A percentile compares a stretch with the other conserved stretches of the same genome.
Conservation (phyloP, 768 basidiomycete genomes). For the Boletus sensibilis region DNA sequence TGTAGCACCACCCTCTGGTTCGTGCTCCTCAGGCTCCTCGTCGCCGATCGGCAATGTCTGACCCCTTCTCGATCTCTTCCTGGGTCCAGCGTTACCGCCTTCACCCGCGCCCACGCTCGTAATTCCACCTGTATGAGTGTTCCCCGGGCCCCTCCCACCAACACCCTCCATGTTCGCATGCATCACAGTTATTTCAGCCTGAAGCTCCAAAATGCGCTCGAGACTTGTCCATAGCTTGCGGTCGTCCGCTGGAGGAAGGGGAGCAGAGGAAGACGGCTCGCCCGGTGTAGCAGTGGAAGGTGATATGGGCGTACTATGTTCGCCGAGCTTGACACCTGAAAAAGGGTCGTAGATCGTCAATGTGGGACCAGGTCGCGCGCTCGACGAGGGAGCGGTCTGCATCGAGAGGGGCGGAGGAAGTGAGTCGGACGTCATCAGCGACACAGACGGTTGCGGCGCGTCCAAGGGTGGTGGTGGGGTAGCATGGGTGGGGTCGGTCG, state of each 20-base stretch:
- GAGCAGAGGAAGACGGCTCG: conserved; percentile 1
- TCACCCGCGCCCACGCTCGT: conserved; percentile 8
- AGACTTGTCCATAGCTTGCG: conserved; percentile 68
- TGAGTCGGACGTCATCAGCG: conserved; percentile 18
- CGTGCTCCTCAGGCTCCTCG: conserved; percentile 24
- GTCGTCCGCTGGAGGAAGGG: conserved; percentile 29
- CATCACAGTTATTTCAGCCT: conserved; percentile 69
- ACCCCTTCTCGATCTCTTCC: conserved; percentile 31
- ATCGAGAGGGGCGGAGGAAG: conserved; percentile 6
- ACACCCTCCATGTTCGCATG: conserved; percentile 76
- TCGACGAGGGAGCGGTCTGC: background rate
- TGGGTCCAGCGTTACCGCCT: conserved; percentile 14
- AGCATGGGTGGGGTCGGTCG: background rate
- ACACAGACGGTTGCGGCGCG: conserved; percentile 12
- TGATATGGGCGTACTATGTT: conserved; percentile 13
- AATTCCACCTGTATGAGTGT: background rate
- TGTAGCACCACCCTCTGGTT: conserved; percentile 3
- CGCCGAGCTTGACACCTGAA: conserved; percentile 29
- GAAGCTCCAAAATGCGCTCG: conserved; percentile 65
- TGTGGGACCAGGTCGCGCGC: background rate
- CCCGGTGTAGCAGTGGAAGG: conserved; percentile 7
- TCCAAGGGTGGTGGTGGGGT: conserved; percentile 3
- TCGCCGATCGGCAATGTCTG: conserved; percentile 36
- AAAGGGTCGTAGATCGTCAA: conserved; percentile 35
- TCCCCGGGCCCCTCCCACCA: conserved; percentile 12